Percentiles rank a stretch among this genome's conserved stretches.
phyloP scores from a whole-genome alignment of 1,284 basidiomycete species.

The Irpex sp. region DNA sequence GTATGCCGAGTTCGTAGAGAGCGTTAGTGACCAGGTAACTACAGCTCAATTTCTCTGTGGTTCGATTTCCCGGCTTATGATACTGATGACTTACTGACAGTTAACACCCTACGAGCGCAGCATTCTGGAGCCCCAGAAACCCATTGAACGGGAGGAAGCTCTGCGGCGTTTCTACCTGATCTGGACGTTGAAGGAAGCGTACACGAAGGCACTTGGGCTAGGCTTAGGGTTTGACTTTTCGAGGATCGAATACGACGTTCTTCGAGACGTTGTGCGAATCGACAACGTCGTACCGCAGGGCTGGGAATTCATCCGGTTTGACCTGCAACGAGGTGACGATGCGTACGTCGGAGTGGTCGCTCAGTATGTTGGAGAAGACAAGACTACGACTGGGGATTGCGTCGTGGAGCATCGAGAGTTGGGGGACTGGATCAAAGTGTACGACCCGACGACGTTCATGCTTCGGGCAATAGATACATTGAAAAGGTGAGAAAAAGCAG shows the following conservation, averaged over 20 bases:
- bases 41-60: neutral
- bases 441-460: slow-evolving; percentile 21
- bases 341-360: slow-evolving; percentile 65
- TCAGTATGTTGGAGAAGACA: slow-evolving; percentile 33
- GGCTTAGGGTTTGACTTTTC: slow-evolving; percentile 80
- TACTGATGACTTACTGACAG: neutral
- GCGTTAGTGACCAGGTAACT: slow-evolving; percentile 62
- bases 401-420: slow-evolving; percentile 9
- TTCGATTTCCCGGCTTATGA: too few relatives aligned
- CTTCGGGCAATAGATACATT: slow-evolving; percentile 39
- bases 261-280: slow-evolving; percentile 45
- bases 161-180: slow-evolving; percentile 67
- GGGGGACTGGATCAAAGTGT: slow-evolving; percentile 22
- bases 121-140: slow-evolving; percentile 32
- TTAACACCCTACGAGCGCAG: slow-evolving; percentile 31
- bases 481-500: slow-evolving; percentile 8
- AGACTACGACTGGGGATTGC: slow-evolving; percentile 11
- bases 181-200: slow-evolving; percentile 87
- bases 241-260: slow-evolving; percentile 65
- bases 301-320: slow-evolving; percentile 66
- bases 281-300: slow-evolving; percentile 54
- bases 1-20: slow-evolving; percentile 56
- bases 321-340: slow-evolving; percentile 38
- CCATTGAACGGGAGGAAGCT: slow-evolving; percentile 37
- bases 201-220: slow-evolving; percentile 78